Base-by-base conservation (phyloP, 2,329 filamentous ascomycete genomes). In the Fusarium incarnatum region DNA sequence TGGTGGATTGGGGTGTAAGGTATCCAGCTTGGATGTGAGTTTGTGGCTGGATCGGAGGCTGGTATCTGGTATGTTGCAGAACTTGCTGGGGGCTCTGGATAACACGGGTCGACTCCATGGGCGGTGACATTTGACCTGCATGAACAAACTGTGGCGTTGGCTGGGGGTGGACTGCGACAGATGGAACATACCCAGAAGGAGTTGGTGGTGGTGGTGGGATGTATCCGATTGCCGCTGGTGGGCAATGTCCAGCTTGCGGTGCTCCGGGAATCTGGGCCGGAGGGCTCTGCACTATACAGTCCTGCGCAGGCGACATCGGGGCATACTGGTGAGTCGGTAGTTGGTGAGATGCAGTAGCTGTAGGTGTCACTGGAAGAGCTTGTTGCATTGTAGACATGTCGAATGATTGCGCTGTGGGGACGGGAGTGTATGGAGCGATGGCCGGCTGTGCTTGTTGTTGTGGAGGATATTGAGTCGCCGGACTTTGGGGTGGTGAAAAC, bases 301-400 rank as follows among this genome's bases (percentile, higher is more conserved):
- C 9, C 12, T 56, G 67, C 0, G 48, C 8, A 5, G 58, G 50
- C 3, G 48, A 12, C n/a, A 54, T 45, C 1, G 61, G 53, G 0
- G 40, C 6, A 2, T 42, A 20, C 11, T 55, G 54, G 6, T 41
- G 56, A 0, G 8, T 2, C 12, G 55, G 52, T 2, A 37, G 42
- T 15, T 62, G 60, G 18, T 49, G 54, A 1, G 45, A n/a, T 12
- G 41, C 10, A 0, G 37, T 11, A 0, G 41, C 5, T 1, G 18
- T 22, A 8, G 59, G n/a, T 1, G 47, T 50, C 18, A 1, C 18
- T 16, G 71, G 72, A 8, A 74, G 72, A 8, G 72, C 67, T 0
- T 60, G 48, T 11, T 50, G 55, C 37, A 74, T 60, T 1, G 64
- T 44, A 1, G 45, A 11, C 72, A 74, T 67, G 32, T 68, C 41